Evolutionary conservation across 1,139 yeast genomes (phyloP).

Genomic region (Diutina scorzettiae): DNA sequence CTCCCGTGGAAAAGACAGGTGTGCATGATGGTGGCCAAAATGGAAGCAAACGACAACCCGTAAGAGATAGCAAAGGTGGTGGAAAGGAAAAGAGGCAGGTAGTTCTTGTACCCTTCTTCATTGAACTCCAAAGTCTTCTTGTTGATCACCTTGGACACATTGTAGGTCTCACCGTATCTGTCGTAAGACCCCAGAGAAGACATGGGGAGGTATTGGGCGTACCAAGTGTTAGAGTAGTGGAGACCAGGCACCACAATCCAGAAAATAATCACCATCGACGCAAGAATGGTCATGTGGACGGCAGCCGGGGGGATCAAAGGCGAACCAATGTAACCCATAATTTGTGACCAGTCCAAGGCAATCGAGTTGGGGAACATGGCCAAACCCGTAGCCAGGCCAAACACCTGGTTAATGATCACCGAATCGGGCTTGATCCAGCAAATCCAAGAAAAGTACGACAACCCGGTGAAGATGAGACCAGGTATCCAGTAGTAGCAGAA

Average conservation of each 20-base stretch:
- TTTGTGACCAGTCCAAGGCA: constrained; percentile 31
- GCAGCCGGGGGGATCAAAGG: constrained; percentile 61
- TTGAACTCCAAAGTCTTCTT: constrained; percentile 28
- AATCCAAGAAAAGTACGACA: constrained; percentile 18
- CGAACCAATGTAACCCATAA: constrained; percentile 45
- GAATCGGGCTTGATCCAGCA: constrained; percentile 23
- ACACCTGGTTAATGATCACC: constrained; percentile 47
- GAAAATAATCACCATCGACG: constrained; percentile 20
- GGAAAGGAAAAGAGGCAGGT: constrained; percentile 51
- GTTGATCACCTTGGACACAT: constrained; percentile 32
- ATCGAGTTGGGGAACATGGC: constrained; percentile 40
- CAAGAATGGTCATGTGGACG: constrained; percentile 38
- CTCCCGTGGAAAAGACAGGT: constrained; percentile 43
- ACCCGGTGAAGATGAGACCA: constrained; percentile 18
- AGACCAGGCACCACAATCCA: constrained; percentile 33
- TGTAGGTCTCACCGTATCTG: constrained; percentile 22
- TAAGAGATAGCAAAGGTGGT: constrained; percentile 53
- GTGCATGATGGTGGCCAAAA: constrained; percentile 46
- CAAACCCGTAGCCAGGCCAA: constrained; percentile 47
- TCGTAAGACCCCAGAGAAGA: constrained; percentile 29
- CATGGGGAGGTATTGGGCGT: constrained; percentile 31
- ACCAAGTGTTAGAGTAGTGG: constrained; percentile 31
- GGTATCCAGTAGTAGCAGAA: constrained; percentile 32
- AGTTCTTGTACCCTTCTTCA: constrained; percentile 31
- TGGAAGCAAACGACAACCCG: constrained; percentile 53